These are phyloP conservation scores for Rhodamnia argentea DNA, from an alignment of 345 rosid species.

Conservation along the genomic window DNA sequence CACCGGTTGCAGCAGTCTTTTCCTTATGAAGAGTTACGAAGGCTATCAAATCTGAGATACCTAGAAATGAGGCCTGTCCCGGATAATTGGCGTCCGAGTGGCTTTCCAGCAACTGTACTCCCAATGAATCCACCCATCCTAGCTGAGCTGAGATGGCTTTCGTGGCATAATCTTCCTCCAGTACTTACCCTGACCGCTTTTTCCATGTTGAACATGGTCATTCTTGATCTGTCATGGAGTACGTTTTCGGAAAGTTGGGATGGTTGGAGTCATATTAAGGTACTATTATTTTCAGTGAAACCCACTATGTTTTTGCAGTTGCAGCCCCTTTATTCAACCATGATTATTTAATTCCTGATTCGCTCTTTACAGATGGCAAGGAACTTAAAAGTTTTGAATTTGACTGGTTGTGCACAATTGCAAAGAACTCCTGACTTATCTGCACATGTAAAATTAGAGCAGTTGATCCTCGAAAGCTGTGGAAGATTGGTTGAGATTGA, in stretches of 20 bases:
- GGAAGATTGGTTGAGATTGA: background rate
- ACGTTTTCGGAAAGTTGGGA: background rate
- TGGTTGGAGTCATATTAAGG: background rate
- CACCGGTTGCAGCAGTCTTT: background rate
- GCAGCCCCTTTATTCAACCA: background rate
- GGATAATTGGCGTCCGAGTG: background rate
- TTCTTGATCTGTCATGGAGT: background rate
- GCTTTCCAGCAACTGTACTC: background rate
- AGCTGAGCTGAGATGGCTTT: background rate
- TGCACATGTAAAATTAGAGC: background rate
- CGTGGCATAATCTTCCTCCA: background rate
- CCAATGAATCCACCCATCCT: background rate
- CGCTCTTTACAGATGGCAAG: background rate
- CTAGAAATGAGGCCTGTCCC: background rate
- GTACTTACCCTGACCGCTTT: rapidly evolving
- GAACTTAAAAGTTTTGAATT: background rate
- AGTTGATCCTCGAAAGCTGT: background rate
- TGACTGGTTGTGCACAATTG: background rate
- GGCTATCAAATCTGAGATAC: background rate
- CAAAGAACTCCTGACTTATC: background rate
- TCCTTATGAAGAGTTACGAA: background rate
- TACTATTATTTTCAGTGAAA: background rate
- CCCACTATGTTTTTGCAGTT: background rate
- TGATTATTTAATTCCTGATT: background rate
- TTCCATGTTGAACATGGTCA: background rate